These are phyloP conservation scores for Colletotrichum trifolii DNA, from an alignment of 2,329 filamentous ascomycete genomes.

Conservation along the genomic window DNA sequence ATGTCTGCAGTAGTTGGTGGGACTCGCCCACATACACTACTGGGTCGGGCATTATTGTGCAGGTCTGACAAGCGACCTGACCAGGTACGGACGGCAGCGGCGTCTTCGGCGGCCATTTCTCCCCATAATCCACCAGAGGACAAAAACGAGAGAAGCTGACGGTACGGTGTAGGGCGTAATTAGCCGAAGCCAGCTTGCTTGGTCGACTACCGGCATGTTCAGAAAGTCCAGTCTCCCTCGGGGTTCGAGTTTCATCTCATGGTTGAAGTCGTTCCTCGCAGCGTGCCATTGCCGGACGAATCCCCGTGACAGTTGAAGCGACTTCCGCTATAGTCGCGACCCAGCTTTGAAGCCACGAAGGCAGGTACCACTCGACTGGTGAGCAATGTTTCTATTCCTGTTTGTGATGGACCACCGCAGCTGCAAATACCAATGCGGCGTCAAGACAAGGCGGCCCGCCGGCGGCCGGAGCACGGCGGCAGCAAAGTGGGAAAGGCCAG, in stretches of 20 bases:
- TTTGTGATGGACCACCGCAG: constrained; percentile 3
- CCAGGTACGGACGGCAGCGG: constrained; percentile 16
- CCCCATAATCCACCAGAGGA: constrained; percentile 20
- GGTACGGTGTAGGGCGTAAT: constrained; percentile 6
- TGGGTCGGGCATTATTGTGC: constrained; percentile 28
- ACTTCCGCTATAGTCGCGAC: no score
- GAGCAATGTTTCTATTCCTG: constrained; percentile 35
- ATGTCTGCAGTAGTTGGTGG: constrained; percentile 27
- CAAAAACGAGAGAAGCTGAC: constrained; percentile 8
- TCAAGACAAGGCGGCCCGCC: constrained; percentile 25
- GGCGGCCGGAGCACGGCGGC: constrained; percentile 22
- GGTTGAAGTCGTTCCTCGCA: constrained; percentile 31
- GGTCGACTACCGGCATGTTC: constrained; percentile 33
- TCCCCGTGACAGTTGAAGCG: constrained; percentile 12
- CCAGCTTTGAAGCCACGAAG: no score
- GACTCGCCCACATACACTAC: constrained; percentile 20
- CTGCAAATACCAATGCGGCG: constrained; percentile 21
- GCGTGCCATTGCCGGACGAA: constrained; percentile 34
- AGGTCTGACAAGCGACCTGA: constrained; percentile 29
- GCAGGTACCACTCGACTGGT: constrained; percentile 5
- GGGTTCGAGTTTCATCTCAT: constrained; percentile 35
- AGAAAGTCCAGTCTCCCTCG: constrained; percentile 27
- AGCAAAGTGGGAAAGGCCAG: constrained; percentile 14
- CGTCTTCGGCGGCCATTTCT: constrained; percentile 20
- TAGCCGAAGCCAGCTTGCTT: constrained; percentile 12